Evolutionary conservation across 2,329 filamentous ascomycete species (phyloP).

Genomic region (Pestalotiopsis sp.): DNA sequence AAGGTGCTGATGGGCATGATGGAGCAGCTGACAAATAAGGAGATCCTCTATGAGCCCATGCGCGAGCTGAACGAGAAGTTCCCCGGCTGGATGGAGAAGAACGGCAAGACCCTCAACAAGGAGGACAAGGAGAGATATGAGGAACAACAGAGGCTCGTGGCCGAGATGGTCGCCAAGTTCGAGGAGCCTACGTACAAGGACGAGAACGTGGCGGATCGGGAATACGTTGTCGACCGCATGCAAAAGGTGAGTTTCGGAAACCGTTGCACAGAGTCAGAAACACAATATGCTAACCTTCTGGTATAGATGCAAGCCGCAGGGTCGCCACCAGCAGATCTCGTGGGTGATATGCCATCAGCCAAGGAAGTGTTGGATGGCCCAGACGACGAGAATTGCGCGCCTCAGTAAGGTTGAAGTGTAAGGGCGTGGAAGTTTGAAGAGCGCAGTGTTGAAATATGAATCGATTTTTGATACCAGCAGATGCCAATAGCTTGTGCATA

Average conservation of each 20-base stretch:
- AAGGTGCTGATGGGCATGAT: constrained; percentile 98
- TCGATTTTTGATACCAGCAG: constrained; percentile 10
- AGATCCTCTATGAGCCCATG: constrained; percentile 98
- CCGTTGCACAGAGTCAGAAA: constrained; percentile 6
- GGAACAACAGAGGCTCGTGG: constrained; percentile 77
- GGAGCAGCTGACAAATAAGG: constrained; percentile 98
- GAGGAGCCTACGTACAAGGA: constrained; percentile 82
- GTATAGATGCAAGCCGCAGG: constrained; percentile 95
- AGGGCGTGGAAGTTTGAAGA: background rate
- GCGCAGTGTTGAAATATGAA: background rate
- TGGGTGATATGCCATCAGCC: constrained; percentile 85
- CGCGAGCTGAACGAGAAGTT: constrained; percentile 95
- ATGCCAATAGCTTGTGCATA: constrained; percentile 23
- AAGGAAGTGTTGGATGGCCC: constrained; percentile 69
- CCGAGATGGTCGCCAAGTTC: constrained; percentile 87
- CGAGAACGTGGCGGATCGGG: constrained; percentile 76
- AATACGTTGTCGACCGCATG: constrained; percentile 97
- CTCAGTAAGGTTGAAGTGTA: constrained; percentile 48
- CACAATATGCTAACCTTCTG: background rate
- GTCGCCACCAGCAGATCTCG: constrained; percentile 85
- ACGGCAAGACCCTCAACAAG: constrained; percentile 63
- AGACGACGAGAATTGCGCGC: constrained; percentile 62
- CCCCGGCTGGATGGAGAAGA: constrained; percentile 83
- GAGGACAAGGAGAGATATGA: constrained; percentile 81
- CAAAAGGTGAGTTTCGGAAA: constrained; percentile 71